phyloP scores from a whole-genome alignment of 1,284 basidiomycete species.

The Schizopora paradoxa region DNA sequence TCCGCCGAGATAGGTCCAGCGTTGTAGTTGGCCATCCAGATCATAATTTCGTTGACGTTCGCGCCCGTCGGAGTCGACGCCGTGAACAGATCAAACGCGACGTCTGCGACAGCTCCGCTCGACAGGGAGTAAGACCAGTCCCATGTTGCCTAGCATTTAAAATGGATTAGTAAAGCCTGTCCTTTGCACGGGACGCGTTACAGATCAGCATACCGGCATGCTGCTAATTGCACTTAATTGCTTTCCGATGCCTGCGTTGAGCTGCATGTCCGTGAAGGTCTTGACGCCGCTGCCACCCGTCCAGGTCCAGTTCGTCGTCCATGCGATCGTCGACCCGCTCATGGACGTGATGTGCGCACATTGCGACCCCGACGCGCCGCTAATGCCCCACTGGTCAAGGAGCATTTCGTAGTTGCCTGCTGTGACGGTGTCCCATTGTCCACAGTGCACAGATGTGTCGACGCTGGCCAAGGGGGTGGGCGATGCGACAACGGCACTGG shows the following conservation, averaged over 20 bases:
- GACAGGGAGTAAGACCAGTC: conserved; percentile 34
- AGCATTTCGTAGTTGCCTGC: conserved; percentile 43
- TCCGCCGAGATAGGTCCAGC: conserved; percentile 50
- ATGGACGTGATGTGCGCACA: conserved; percentile 47
- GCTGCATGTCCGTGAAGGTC: conserved; percentile 55
- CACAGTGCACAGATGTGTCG: conserved; percentile 34
- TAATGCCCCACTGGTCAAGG: conserved; percentile 49
- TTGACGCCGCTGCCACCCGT: conserved; percentile 47
- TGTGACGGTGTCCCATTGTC: conserved; percentile 47
- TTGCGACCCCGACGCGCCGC: conserved; percentile 46
- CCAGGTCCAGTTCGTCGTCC: conserved; percentile 56
- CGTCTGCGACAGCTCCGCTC: conserved; percentile 40
- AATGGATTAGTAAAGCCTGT: background rate
- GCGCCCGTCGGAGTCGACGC: conserved; percentile 45
- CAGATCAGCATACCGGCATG: conserved; percentile 43
- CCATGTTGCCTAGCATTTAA: conserved; percentile 35
- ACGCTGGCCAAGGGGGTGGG: too few species aligned
- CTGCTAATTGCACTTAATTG: conserved; percentile 47
- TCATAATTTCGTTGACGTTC: conserved; percentile 57
- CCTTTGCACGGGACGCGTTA: conserved; percentile 17
- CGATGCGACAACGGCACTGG: too few species aligned
- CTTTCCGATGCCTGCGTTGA: conserved; percentile 46
- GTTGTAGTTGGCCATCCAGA: conserved; percentile 58
- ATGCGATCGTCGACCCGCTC: conserved; percentile 41
- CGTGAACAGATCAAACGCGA: conserved; percentile 63